phyloP scores from a whole-genome alignment of 331 rosid species.

The Spiraea crenata region DNA sequence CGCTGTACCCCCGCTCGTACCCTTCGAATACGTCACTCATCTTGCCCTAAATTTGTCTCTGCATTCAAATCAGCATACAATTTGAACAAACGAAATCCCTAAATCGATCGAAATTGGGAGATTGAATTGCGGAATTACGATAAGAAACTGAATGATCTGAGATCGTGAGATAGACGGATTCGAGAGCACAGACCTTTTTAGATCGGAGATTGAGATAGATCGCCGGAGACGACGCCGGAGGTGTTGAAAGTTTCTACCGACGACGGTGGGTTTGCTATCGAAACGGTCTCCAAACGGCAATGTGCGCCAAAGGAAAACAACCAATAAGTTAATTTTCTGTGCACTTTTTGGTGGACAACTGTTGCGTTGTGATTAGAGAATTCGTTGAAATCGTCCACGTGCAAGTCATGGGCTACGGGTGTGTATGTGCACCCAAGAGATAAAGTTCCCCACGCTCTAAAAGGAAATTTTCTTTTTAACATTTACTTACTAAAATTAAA shows the following conservation, averaged over 20 bases:
- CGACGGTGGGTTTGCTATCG: not conserved
- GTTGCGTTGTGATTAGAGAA: no score
- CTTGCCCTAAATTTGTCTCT: conserved; percentile 29
- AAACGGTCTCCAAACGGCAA: not conserved
- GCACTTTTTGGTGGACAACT: no score
- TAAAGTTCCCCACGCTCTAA: not conserved
- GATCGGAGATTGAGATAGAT: not conserved
- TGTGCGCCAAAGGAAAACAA: conserved; percentile 1
- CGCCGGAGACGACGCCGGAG: not conserved
- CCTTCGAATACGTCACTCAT: conserved; percentile 91
- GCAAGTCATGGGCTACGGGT: no score
- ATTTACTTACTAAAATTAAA: no score
- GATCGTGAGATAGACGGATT: not conserved
- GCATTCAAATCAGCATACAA: conserved; percentile 23
- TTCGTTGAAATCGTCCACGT: no score
- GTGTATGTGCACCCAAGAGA: not conserved
- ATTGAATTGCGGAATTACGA: not conserved
- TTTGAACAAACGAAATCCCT: conserved; percentile 18
- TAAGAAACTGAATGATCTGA: not conserved
- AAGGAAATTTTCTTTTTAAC: no score
- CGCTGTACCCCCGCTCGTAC: conserved; percentile 90
- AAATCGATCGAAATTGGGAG: conserved; percentile 10
- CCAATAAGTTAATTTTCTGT: no score
- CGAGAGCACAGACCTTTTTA: not conserved
- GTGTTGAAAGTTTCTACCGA: not conserved